These are phyloP conservation scores for Rutstroemia sp. DNA, from an alignment of 2,329 filamentous ascomycete genomes.

Conservation along the genomic window DNA sequence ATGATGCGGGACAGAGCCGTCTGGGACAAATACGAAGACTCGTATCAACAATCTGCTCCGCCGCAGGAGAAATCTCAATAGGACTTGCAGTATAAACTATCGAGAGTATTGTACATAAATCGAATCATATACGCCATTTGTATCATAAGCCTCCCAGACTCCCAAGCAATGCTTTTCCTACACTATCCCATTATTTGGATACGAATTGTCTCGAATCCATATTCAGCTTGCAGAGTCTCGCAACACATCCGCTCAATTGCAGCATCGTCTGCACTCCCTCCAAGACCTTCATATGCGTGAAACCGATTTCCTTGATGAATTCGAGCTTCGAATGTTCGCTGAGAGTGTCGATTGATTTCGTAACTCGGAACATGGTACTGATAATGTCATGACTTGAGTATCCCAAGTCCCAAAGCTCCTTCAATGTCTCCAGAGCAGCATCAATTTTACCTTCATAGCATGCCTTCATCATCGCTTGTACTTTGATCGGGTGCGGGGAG, in stretches of 20 bases:
- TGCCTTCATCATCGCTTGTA: slow-evolving; percentile 96
- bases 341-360: slow-evolving; percentile 86
- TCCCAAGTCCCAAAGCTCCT: slow-evolving; percentile 88
- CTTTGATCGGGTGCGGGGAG: slow-evolving; percentile 93
- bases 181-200: slow-evolving; percentile 16
- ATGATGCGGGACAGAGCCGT: slow-evolving; percentile 56
- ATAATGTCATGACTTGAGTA: slow-evolving; percentile 99
- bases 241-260: slow-evolving; percentile 87
- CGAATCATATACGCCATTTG: slow-evolving; percentile 3
- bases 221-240: slow-evolving; percentile 86
- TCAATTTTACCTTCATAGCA: slow-evolving; percentile 92
- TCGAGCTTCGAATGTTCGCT: slow-evolving; percentile 94
- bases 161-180: slow-evolving; percentile 14
- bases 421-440: slow-evolving; percentile 73
- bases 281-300: slow-evolving; percentile 98
- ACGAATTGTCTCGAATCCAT: slow-evolving; percentile 86
- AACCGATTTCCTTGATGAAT: slow-evolving; percentile 97
- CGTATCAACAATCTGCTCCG: slow-evolving; percentile 29
- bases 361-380: slow-evolving; percentile 98
- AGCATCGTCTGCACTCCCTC: slow-evolving; percentile 93
- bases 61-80: slow-evolving; percentile 13
- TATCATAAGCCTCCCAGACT: slow-evolving; percentile 17
- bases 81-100: slow-evolving; percentile 4
- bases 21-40: slow-evolving; percentile 60
- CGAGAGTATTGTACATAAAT: slow-evolving; percentile 6